phyloP scores from a whole-genome alignment of 352 stramenopile species.

The Phytophthora pluvialis region DNA sequence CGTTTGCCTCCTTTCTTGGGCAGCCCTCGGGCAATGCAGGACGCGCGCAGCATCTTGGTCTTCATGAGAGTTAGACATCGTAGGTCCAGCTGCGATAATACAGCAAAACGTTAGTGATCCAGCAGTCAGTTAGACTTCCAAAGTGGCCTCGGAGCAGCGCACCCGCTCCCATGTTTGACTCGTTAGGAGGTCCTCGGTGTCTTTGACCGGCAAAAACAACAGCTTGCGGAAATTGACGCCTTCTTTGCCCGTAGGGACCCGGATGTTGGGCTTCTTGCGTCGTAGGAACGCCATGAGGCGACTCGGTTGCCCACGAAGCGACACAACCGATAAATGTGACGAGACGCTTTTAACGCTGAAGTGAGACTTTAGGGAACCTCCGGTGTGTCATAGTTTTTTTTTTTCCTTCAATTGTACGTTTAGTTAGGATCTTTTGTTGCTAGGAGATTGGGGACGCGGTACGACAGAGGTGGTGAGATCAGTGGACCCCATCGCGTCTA shows the following conservation, averaged over 20 bases:
- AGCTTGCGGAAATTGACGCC: constrained; percentile 84
- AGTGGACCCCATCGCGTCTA: constrained; percentile 23
- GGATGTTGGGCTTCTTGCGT: constrained; percentile 71
- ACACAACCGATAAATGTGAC: constrained; percentile 28
- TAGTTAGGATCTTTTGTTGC: constrained; percentile 29
- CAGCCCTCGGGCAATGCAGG: constrained; percentile 72
- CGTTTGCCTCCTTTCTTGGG: constrained; percentile 73
- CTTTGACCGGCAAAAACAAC: constrained; percentile 70
- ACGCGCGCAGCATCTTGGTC: constrained; percentile 81
- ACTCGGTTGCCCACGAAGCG: constrained; percentile 20
- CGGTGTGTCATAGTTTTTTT: background rate
- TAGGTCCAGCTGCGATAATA: constrained; percentile 61
- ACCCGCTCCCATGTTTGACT: constrained; percentile 76
- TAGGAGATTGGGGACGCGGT: constrained; percentile 20
- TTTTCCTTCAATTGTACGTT: constrained; percentile 18
- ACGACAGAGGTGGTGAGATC: constrained; percentile 28
- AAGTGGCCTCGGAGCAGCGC: background rate
- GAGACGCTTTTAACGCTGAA: constrained; percentile 2
- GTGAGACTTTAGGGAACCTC: background rate
- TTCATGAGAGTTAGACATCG: constrained; percentile 86
- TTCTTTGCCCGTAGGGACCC: constrained; percentile 70
- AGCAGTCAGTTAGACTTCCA: background rate
- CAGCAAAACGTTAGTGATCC: background rate
- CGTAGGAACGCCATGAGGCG: constrained; percentile 62
- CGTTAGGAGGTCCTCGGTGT: constrained; percentile 75